Percentiles rank a stretch among this genome's conserved stretches.
Conservation (phyloP, 345 rosid genomes). For the Murraya koenigii region DNA sequence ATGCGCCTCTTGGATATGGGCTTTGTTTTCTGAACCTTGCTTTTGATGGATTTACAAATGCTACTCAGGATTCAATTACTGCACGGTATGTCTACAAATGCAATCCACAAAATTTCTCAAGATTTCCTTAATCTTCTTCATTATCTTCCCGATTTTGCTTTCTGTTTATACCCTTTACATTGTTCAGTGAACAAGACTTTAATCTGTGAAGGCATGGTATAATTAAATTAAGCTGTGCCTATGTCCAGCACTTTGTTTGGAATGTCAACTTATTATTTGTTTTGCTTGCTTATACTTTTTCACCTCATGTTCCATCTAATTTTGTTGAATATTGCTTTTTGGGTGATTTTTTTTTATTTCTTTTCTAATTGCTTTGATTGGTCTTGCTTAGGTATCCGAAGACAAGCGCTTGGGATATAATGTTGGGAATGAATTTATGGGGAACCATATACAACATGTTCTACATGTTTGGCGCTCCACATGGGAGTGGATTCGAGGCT, state of each 20-base stretch:
- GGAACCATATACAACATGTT: slow-evolving; percentile 84
- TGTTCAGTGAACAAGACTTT: background rate
- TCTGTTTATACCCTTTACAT: background rate
- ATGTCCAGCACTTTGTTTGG: background rate
- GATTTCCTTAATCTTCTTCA: background rate
- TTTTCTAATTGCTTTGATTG: background rate
- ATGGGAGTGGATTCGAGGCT: slow-evolving; percentile 72
- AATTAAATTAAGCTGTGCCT: background rate
- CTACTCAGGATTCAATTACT: slow-evolving; percentile 92
- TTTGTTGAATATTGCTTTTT: background rate
- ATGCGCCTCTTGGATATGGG: slow-evolving; percentile 93
- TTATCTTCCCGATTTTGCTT: background rate
- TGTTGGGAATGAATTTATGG: slow-evolving; percentile 98
- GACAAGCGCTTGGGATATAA: slow-evolving; percentile 91
- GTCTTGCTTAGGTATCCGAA: slow-evolving; percentile 62
- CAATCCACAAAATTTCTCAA: background rate
- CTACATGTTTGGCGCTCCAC: slow-evolving; percentile 88
- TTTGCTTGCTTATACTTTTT: background rate
- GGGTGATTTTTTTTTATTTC: background rate
- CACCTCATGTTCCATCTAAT: background rate
- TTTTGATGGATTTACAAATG: slow-evolving; percentile 97
- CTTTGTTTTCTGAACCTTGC: slow-evolving; percentile 91
- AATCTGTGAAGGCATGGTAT: background rate
- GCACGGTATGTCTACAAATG: slow-evolving; percentile 45
- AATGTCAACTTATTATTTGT: background rate